Base-by-base conservation (phyloP, 1,139 yeast genomes). In the Saccharomyces pastorianus region DNA sequence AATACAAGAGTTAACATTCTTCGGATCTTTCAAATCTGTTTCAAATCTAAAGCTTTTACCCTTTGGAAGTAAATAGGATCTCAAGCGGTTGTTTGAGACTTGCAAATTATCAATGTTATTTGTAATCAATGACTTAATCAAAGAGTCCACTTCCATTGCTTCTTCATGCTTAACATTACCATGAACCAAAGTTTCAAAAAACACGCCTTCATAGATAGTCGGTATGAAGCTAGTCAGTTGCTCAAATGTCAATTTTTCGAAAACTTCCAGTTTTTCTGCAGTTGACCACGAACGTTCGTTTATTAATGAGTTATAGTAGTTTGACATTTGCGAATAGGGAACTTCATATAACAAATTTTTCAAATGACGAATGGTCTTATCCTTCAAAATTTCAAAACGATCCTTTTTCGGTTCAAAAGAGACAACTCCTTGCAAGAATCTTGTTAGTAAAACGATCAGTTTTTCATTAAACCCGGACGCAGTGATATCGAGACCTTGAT, bases 401-500 rank as follows among this genome's bases (percentile, higher is more conserved):
- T 76, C 78, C 53, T 72, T 72, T 41, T 73, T 73, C 1, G 89
- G 84, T 41, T 75, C 69, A 61, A 86, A 87, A 7, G 66, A 67
- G 20, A 73, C 70, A 50, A 90, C 65, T 25, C 80, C 80, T 14
- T 74, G 72, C 51, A 89, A 69, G 14, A 90, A 81, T 55, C 82
- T 78, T 50, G 79, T 79, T 46, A 89, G 71, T 51, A 91, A 75
- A 7, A 78, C 78, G 9, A 80, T 76, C 49, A 90, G 73, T 65
- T 91, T 91, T 69, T 93, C 93, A 63, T 87, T 88, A 70, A 86
- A 93, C 1, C 99, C 99, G 48, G 78, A 75, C 20, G 89, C 76
- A 50, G 80, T 80, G 46, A 93, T 67, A 46, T 80, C 79, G 49
- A 90, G 66, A 0, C 96, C 96, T 61, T 85, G 90, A 58, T 85